Conservation (phyloP, 768 basidiomycete species). For the Butyriboletus loyo region DNA sequence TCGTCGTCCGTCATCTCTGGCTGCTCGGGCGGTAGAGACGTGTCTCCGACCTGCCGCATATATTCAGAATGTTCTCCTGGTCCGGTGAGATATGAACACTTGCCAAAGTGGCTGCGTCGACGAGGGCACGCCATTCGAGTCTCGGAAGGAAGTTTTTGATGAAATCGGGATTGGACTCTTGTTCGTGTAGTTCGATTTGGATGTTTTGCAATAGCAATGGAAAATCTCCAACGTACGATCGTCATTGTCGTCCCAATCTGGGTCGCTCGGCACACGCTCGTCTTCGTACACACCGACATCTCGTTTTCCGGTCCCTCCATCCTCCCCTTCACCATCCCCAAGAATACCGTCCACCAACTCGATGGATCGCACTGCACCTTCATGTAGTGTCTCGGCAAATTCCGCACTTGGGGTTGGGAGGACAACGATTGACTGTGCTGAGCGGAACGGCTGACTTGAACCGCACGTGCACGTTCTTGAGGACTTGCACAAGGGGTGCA, state of each 20-base stretch:
- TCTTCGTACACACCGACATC: slow-evolving; percentile 87
- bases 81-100: slow-evolving; percentile 14
- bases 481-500: slow-evolving; percentile 73
- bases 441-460: slow-evolving; percentile 79
- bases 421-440: slow-evolving; percentile 58
- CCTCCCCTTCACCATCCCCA: slow-evolving; percentile 42
- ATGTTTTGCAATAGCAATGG: slow-evolving; percentile 81
- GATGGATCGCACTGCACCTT: slow-evolving; percentile 71
- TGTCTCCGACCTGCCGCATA: slow-evolving; percentile 85
- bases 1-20: slow-evolving; percentile 82
- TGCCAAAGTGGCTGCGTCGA: slow-evolving; percentile 78
- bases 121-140: slow-evolving; percentile 87
- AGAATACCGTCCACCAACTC: slow-evolving; percentile 67
- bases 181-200: slow-evolving; percentile 74
- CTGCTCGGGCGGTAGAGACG: slow-evolving; percentile 69
- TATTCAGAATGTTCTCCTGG: neutral
- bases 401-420: slow-evolving; percentile 76
- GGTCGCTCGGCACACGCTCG: slow-evolving; percentile 82
- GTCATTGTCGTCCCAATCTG: slow-evolving; percentile 90
- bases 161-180: slow-evolving; percentile 91
- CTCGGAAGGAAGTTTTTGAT: slow-evolving; percentile 78
- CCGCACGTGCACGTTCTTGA: slow-evolving; percentile 77
- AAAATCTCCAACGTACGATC: slow-evolving; percentile 82
- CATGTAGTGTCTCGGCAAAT: slow-evolving; percentile 86
- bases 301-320: slow-evolving; percentile 35